Evolutionary conservation across 306 rosid genomes (phyloP).

Genomic region (Corylus americana): DNA sequence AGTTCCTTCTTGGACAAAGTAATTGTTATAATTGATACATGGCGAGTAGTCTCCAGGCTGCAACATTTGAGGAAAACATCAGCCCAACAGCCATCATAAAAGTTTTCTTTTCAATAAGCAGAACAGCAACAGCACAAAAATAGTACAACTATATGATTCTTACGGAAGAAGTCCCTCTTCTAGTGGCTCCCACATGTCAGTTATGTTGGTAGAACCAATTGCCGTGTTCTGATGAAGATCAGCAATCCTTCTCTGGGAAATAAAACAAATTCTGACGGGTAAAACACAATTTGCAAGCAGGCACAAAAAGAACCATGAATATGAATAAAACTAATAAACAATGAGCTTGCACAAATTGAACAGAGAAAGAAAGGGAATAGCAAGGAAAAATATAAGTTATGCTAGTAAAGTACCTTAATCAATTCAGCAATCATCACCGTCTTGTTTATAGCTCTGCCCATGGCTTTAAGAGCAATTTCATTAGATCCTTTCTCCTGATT

Average conservation of each 20-base stretch:
- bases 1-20: conserved; percentile 30
- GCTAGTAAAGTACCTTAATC: conserved; percentile 31
- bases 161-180: conserved; percentile 36
- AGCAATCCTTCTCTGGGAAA: conserved; percentile 19
- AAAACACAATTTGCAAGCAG: background rate
- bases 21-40: conserved; percentile 29
- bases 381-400: background rate
- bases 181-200: conserved; percentile 33
- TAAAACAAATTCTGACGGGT: background rate
- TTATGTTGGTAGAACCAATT: conserved; percentile 33
- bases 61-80: background rate
- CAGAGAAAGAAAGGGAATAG: background rate
- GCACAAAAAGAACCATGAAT: background rate
- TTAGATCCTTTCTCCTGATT: conserved; percentile 71
- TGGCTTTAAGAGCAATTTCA: conserved; percentile 79
- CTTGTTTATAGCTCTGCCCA: conserved; percentile 93
- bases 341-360: background rate
- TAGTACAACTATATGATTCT: background rate
- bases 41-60: conserved; percentile 39
- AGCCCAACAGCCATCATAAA: background rate
- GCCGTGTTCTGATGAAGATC: conserved; percentile 31
- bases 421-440: conserved; percentile 84
- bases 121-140: background rate
- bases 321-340: background rate
- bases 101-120: background rate